A percentile compares a stretch with the other conserved stretches of the same genome.
Conservation (phyloP, 2,329 filamentous ascomycete genomes). For the Cercospora beticola region DNA sequence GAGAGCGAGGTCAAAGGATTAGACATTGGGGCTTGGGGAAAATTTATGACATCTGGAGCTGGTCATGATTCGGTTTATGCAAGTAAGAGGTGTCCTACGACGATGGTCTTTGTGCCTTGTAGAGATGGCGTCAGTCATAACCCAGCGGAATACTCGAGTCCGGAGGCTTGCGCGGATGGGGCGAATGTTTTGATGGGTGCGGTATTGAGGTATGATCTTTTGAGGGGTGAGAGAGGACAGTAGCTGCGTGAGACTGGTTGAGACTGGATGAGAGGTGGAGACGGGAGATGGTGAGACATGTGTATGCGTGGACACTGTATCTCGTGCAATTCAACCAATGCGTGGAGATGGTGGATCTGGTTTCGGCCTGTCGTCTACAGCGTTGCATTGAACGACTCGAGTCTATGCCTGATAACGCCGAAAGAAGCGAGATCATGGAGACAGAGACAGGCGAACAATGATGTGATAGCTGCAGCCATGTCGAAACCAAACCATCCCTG, state of each 20-base stretch:
- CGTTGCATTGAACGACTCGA: background rate
- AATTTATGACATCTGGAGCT: constrained; percentile 62
- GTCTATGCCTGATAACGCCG: background rate
- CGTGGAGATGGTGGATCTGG: background rate
- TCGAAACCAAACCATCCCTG: background rate
- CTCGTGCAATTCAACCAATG: background rate
- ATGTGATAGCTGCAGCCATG: background rate
- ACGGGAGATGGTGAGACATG: background rate
- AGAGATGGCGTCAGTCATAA: constrained; percentile 51
- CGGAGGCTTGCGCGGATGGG: constrained; percentile 49
- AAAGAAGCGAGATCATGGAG: background rate
- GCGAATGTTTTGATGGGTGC: constrained; percentile 53
- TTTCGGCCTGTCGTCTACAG: background rate
- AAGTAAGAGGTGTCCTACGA: constrained; percentile 47
- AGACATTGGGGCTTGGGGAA: constrained; percentile 36
- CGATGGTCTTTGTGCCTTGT: constrained; percentile 52
- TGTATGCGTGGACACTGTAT: background rate
- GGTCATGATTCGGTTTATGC: constrained; percentile 59
- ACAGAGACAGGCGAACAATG: background rate
- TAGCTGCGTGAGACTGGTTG: background rate
- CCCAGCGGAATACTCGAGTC: constrained; percentile 47
- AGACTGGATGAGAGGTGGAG: background rate
- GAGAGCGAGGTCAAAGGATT: constrained; percentile 44
- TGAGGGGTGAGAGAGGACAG: constrained; percentile 40
- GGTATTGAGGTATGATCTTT: constrained; percentile 50